phyloP scores from a whole-genome alignment of 164 flowering plant genomes.

The Annona cherimola region DNA sequence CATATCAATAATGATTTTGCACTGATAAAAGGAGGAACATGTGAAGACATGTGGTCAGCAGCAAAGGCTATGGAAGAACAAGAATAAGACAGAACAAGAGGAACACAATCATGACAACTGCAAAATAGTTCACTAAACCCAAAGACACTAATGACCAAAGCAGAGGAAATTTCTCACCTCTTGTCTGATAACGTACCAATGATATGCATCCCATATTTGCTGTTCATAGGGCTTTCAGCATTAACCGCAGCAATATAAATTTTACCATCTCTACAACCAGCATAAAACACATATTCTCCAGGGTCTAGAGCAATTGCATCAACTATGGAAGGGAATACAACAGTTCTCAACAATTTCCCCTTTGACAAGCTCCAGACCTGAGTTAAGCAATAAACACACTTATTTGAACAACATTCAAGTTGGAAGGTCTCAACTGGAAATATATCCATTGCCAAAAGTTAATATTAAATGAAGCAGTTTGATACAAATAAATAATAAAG shows the following conservation, averaged over 20 bases:
- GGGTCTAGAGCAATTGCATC: slow-evolving; percentile 84
- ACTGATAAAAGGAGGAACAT: too few relatives aligned
- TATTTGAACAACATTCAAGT: slow-evolving; percentile 52
- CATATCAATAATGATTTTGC: too few relatives aligned
- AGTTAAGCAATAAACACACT: slow-evolving; percentile 56
- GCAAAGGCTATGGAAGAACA: too few relatives aligned
- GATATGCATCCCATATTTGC: slow-evolving; percentile 56
- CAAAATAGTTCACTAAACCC: background rate
- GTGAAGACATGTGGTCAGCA: too few relatives aligned
- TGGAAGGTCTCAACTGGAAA: slow-evolving; percentile 42
- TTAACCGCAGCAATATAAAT: slow-evolving; percentile 69
- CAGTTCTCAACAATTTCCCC: slow-evolving; percentile 56
- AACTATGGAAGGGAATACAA: slow-evolving; percentile 67
- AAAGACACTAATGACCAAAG: background rate
- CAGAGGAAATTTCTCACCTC: slow-evolving; percentile 37
- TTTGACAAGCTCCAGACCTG: slow-evolving; percentile 83
- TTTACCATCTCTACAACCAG: slow-evolving; percentile 81
- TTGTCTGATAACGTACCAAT: slow-evolving; percentile 55
- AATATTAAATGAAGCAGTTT: slow-evolving; percentile 62
- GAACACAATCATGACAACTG: background rate
- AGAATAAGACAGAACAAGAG: background rate
- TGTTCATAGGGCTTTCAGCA: slow-evolving; percentile 38
- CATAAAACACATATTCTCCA: slow-evolving; percentile 78
- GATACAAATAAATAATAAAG: background rate
- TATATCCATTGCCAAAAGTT: slow-evolving; percentile 23